Conservation (phyloP, 306 rosid species). For the Lupinus albus region DNA sequence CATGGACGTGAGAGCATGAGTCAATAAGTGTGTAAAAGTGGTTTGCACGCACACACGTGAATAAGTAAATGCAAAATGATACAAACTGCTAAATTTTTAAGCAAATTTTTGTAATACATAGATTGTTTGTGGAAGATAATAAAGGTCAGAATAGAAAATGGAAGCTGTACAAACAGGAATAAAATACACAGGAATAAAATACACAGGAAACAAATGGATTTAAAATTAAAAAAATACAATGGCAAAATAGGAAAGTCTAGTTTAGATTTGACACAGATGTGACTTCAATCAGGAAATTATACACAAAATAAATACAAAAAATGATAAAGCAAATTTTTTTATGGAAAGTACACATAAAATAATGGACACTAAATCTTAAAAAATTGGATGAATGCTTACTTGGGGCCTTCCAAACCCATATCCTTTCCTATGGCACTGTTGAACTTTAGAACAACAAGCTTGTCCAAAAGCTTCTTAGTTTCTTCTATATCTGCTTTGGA, state of each 20-base stretch:
- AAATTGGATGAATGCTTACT: slow-evolving; percentile 49
- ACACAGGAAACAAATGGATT: background rate
- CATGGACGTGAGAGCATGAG: slow-evolving; percentile 1
- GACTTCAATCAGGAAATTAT: background rate
- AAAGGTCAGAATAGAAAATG: background rate
- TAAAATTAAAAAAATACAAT: too few species aligned
- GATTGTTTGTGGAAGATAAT: background rate
- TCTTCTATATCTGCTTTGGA: slow-evolving; percentile 50
- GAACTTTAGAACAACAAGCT: slow-evolving; percentile 72
- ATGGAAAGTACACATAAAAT: slow-evolving; percentile 13
- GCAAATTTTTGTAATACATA: background rate
- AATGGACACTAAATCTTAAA: slow-evolving; percentile 5
- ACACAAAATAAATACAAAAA: background rate
- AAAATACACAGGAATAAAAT: background rate
- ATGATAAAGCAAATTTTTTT: background rate
- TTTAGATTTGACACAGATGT: background rate
- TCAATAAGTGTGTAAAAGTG: background rate
- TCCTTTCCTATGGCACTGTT: slow-evolving; percentile 47
- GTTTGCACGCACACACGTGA: background rate
- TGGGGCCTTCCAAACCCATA: slow-evolving; percentile 62
- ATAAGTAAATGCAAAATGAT: background rate
- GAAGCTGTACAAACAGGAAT: background rate
- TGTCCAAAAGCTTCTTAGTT: slow-evolving; percentile 64
- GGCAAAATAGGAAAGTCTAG: background rate
- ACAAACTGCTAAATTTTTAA: slow-evolving; percentile 20